A percentile compares a stretch with the other conserved stretches of the same genome.
These are phyloP conservation scores for Ustilaginoidea virens DNA, from an alignment of 2,329 filamentous ascomycete genomes.

Conservation along the genomic window DNA sequence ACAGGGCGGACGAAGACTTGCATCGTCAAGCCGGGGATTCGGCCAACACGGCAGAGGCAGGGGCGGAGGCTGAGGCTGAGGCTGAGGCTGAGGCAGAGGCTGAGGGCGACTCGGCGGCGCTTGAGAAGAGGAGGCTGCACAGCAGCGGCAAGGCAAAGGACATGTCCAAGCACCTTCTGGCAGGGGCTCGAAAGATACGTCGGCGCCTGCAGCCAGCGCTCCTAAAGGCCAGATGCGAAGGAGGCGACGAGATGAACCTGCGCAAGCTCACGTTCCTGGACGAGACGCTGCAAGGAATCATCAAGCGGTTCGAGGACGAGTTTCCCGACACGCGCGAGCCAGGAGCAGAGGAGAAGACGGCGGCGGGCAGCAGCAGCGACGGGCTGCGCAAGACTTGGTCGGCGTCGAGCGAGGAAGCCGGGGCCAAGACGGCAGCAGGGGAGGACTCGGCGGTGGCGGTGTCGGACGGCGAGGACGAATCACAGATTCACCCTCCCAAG, in stretches of 20 bases:
- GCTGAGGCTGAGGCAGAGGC: not conserved
- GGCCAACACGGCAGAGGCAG: constrained; percentile 25
- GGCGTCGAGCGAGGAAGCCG: constrained; percentile 6
- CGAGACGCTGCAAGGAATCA: constrained; percentile 76
- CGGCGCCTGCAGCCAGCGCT: constrained; percentile 70
- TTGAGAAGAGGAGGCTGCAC: constrained; percentile 15
- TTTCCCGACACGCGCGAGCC: constrained; percentile 67
- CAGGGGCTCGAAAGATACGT: constrained; percentile 79
- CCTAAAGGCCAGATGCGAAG: constrained; percentile 52
- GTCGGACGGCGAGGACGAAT: constrained; percentile 35
- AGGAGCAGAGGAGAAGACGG: not conserved
- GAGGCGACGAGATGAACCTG: constrained; percentile 60
- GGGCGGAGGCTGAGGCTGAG: no score
- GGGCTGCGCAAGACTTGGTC: not conserved
- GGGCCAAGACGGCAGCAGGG: constrained; percentile 11
- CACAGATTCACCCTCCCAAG: constrained; percentile 23
- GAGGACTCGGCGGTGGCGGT: constrained; percentile 20
- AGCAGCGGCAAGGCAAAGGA: constrained; percentile 57
- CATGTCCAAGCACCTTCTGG: constrained; percentile 81
- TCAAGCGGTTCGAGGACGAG: constrained; percentile 89
- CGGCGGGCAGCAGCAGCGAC: constrained; percentile 2
- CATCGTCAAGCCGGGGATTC: constrained; percentile 37
- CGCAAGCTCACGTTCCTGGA: constrained; percentile 79
- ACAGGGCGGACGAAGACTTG: constrained; percentile 51
- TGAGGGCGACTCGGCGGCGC: no score